Evolutionary conservation across 2,329 filamentous ascomycete genomes (phyloP).

Genomic region (Samsoniella hepiali): DNA sequence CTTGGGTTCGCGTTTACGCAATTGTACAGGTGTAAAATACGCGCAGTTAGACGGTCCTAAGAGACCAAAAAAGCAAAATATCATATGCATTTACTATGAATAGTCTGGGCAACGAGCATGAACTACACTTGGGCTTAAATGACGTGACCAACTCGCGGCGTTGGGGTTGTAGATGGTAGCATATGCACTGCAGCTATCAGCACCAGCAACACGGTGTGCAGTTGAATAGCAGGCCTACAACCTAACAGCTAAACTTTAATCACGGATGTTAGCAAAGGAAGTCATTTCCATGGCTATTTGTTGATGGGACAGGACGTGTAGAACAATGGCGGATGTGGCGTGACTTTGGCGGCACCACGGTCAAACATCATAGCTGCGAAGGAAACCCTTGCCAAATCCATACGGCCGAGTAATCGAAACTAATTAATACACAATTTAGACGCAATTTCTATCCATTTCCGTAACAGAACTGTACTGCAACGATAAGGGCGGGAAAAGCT

Average conservation of each 20-base stretch:
- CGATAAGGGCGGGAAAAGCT: conserved; percentile 14
- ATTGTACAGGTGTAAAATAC: conserved; percentile 55
- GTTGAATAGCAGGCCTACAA: not conserved
- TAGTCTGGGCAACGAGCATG: not conserved
- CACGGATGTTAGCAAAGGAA: not conserved
- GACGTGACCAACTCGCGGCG: not conserved
- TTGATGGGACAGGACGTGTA: not conserved
- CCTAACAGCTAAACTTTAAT: not conserved
- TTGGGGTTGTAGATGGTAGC: not conserved
- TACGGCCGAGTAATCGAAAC: too few relatives aligned
- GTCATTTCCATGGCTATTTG: not conserved
- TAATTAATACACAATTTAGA: too few relatives aligned
- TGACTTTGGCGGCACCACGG: not conserved
- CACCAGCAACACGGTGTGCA: not conserved
- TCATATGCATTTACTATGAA: conserved; percentile 14
- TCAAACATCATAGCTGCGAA: too few relatives aligned
- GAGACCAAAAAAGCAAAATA: conserved; percentile 20
- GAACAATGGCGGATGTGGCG: not conserved
- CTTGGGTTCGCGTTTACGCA: conserved; percentile 42
- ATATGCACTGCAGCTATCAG: not conserved
- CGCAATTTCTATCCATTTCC: too few relatives aligned
- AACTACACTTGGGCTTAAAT: not conserved
- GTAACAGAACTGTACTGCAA: too few relatives aligned
- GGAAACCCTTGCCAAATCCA: not conserved
- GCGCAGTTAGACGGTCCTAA: conserved; percentile 44